Conservation (phyloP, 2,329 filamentous ascomycete species). For the Chrysoporthe austroafricana region DNA sequence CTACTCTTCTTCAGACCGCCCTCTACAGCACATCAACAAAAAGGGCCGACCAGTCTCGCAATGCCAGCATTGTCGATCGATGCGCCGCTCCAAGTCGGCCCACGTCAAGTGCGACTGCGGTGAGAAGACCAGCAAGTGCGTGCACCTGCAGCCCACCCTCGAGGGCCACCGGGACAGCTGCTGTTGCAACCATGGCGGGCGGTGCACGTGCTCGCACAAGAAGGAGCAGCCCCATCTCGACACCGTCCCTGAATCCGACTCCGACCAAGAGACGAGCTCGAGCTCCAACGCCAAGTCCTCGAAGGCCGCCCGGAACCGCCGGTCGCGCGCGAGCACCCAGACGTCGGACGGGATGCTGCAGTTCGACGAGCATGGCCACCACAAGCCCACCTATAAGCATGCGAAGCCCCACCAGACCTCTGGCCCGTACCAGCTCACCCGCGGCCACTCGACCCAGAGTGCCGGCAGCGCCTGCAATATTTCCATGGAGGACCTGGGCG, state of each 20-base stretch:
- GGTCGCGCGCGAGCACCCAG: constrained; percentile 64
- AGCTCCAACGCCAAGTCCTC: constrained; percentile 44
- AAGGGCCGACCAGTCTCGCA: constrained; percentile 97
- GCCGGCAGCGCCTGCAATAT: constrained; percentile 52
- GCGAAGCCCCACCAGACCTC: constrained; percentile 64
- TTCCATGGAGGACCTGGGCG: constrained; percentile 49
- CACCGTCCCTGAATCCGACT: constrained; percentile 67
- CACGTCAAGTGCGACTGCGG: constrained; percentile 97
- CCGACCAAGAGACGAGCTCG: constrained; percentile 45
- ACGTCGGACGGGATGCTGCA: constrained; percentile 63
- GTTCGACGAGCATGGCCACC: constrained; percentile 67
- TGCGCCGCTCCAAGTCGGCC: constrained; percentile 93
- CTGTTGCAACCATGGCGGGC: constrained; percentile 71
- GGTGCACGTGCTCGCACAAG: constrained; percentile 68
- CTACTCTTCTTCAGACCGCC: constrained; percentile 68
- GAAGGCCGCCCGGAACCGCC: constrained; percentile 43
- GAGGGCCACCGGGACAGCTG: constrained; percentile 68
- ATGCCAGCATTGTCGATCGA: constrained; percentile 93
- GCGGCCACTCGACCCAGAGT: constrained; percentile 62
- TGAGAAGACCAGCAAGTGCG: constrained; percentile 80
- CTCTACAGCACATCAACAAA: constrained; percentile 92
- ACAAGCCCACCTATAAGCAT: constrained; percentile 65
- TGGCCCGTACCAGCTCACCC: constrained; percentile 63
- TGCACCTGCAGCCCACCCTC: constrained; percentile 60
- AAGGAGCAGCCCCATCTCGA: constrained; percentile 62